Percentiles rank a stretch among this genome's conserved stretches.
These are phyloP conservation scores for Parathielavia hyrcaniae DNA, from an alignment of 495 filamentous ascomycete genomes.

Conservation along the genomic window DNA sequence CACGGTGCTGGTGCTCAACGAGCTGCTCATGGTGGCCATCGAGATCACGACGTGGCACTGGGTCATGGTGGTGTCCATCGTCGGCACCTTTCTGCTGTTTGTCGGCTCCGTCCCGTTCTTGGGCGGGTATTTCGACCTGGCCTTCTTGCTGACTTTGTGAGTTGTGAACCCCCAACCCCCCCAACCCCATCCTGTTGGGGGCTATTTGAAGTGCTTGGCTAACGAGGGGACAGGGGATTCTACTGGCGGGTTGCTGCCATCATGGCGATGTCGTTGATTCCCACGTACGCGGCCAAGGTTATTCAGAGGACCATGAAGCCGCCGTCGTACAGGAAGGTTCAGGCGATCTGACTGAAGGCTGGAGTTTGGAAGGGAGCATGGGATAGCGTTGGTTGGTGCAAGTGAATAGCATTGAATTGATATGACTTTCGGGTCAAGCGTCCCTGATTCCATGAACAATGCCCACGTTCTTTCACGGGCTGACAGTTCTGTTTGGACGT, in stretches of 20 bases:
- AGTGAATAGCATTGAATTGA: slow-evolving; percentile 6
- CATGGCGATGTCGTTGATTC: slow-evolving; percentile 67
- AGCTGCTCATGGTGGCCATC: slow-evolving; percentile 92
- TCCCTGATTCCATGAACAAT: background rate
- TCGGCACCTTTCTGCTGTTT: slow-evolving; percentile 76
- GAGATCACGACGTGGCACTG: slow-evolving; percentile 97
- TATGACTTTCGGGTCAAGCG: background rate
- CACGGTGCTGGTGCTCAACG: slow-evolving; percentile 87
- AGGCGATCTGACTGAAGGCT: slow-evolving; percentile 46
- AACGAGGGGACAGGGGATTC: slow-evolving; percentile 55
- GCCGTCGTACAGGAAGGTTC: slow-evolving; percentile 93
- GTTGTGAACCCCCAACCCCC: no score
- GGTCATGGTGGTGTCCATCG: slow-evolving; percentile 76
- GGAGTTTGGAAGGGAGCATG: slow-evolving; percentile 1
- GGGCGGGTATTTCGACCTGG: slow-evolving; percentile 82
- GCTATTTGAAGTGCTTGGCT: background rate
- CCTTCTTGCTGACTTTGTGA: slow-evolving; percentile 63
- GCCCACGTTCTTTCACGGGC: background rate
- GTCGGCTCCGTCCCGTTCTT: slow-evolving; percentile 81
- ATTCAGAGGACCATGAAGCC: slow-evolving; percentile 79
- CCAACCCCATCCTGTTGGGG: background rate
- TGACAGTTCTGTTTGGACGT: background rate
- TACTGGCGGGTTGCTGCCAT: slow-evolving; percentile 83
- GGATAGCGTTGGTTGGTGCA: slow-evolving; percentile 16
- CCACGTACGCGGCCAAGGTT: slow-evolving; percentile 79